A percentile compares a stretch with the other conserved stretches of the same genome.
Evolutionary conservation across 345 rosid genomes (phyloP).

Genomic region (Mercurialis annua): DNA sequence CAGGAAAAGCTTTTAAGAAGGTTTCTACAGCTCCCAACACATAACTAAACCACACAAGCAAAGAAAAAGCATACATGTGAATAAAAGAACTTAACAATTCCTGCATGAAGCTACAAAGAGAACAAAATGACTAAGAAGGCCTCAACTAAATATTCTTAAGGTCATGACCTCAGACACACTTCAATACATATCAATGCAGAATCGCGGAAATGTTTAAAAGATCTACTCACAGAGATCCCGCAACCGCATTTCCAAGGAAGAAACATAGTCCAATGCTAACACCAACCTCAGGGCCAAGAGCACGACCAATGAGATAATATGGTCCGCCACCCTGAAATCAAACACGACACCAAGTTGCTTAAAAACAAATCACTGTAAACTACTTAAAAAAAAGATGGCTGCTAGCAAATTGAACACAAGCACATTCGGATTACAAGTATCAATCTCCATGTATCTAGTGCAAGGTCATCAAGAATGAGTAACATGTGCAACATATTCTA

Average conservation of each 20-base stretch:
- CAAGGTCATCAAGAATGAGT: not conserved
- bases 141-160: not conserved
- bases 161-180: conserved; percentile 8
- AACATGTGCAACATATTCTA: not conserved
- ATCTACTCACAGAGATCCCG: conserved; percentile 95
- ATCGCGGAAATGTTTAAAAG: conserved; percentile 3
- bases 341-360: conserved; percentile 12
- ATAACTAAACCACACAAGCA: conserved; percentile 48
- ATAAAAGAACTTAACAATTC: not conserved
- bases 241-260: conserved; percentile 98
- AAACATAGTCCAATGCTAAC: conserved; percentile 99
- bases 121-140: conserved; percentile 4
- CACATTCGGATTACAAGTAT: not conserved
- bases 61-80: conserved; percentile 8
- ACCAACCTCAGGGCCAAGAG: conserved; percentile 99
- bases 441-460: not conserved
- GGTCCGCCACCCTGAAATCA: conserved; percentile 91
- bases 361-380: conserved; percentile 13
- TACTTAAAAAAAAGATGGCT: not conserved
- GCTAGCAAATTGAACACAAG: not conserved
- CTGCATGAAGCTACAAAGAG: conserved; percentile 11
- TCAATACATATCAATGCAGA: conserved; percentile 3
- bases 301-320: conserved; percentile 99
- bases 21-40: conserved; percentile 99
- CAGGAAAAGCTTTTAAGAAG: conserved; percentile 91